phyloP scores from a whole-genome alignment of 176 grass and related monocot genomes.

The Zoysia japonica region DNA sequence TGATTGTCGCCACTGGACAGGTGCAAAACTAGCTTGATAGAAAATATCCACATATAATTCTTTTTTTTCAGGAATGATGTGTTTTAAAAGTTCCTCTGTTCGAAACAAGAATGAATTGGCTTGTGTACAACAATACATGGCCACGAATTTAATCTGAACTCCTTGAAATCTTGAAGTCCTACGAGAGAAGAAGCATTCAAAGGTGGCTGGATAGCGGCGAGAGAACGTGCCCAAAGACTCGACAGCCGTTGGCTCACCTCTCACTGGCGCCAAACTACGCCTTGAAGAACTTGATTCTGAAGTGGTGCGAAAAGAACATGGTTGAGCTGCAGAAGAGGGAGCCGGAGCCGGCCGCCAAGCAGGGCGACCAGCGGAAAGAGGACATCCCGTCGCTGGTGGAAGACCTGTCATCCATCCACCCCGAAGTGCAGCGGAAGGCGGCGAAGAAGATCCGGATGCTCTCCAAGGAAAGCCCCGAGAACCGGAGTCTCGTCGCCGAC shows the following conservation, averaged over 20 bases:
- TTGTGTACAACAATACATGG: too few species aligned
- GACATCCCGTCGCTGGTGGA: constrained; percentile 62
- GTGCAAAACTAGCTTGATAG: constrained; percentile 14
- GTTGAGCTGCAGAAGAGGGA: constrained; percentile 70
- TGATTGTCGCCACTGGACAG: constrained; percentile 65
- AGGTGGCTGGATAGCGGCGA: constrained; percentile 66
- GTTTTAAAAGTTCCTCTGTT: too few species aligned
- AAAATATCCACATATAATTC: background rate
- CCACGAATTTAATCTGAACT: background rate
- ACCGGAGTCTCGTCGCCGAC: constrained; percentile 49
- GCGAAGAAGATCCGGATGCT: constrained; percentile 67
- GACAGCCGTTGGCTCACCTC: constrained; percentile 49
- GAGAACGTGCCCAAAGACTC: constrained; percentile 61
- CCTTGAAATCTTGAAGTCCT: constrained; percentile 40
- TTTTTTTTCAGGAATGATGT: background rate
- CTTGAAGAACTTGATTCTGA: constrained; percentile 60
- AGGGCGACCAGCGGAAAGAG: constrained; percentile 25
- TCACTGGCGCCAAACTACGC: constrained; percentile 76
- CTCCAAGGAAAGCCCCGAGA: constrained; percentile 67
- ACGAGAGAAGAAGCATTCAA: constrained; percentile 70
- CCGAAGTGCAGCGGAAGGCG: constrained; percentile 62
- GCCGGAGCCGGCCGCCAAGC: constrained; percentile 32
- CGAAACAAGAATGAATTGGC: too few species aligned
- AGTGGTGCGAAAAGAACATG: constrained; percentile 78
- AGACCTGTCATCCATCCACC: constrained; percentile 62